These are phyloP conservation scores for Brassica napus DNA, from an alignment of 345 rosid genomes.

Conservation along the genomic window Da-Ae NC_063444.1:15582501-15583000, in stretches of 20 bases:
- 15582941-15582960: slow-evolving; percentile 1
- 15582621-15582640: background rate
- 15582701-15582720: no score
- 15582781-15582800: slow-evolving; percentile 15
- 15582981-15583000: slow-evolving; percentile 15
- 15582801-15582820: background rate
- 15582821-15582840: slow-evolving; percentile 13
- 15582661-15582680: slow-evolving; percentile 26
- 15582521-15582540: slow-evolving; percentile 29
- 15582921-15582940: slow-evolving; percentile 15
- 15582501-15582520: slow-evolving; percentile 1
- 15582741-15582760: slow-evolving; percentile 7
- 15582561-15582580: slow-evolving; percentile 33
- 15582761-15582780: slow-evolving; percentile 24
- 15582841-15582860: slow-evolving; percentile 28
- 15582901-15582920: slow-evolving; percentile 17
- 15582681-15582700: slow-evolving; percentile 37
- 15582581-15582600: slow-evolving; percentile 37
- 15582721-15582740: no score
- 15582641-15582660: background rate
- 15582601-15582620: slow-evolving; percentile 36
- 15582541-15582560: slow-evolving; percentile 15
- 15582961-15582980: slow-evolving; percentile 3
- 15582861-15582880: background rate
- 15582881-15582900: background rate